Evolutionary conservation across 2,329 filamentous ascomycete genomes (phyloP).

Genomic region (Epichloe baconii): DNA sequence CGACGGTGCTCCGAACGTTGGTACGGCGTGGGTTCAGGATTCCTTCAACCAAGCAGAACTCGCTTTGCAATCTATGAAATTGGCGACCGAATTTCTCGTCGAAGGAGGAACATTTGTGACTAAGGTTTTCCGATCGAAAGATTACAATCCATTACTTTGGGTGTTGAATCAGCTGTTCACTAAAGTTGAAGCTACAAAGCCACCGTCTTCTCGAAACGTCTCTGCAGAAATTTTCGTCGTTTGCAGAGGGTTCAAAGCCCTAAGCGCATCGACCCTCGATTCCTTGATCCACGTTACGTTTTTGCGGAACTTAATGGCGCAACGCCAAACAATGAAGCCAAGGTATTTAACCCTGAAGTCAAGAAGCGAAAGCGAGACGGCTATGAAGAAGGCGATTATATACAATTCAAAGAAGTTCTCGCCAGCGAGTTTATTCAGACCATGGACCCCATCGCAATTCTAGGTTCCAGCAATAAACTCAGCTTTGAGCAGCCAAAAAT

Average conservation of each 20-base stretch:
- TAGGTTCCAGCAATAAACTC: constrained; percentile 74
- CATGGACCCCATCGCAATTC: constrained; percentile 79
- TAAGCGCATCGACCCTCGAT: constrained; percentile 82
- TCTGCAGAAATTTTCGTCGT: constrained; percentile 98
- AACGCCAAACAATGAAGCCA: constrained; percentile 89
- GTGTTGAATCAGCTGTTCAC: constrained; percentile 94
- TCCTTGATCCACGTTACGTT: constrained; percentile 77
- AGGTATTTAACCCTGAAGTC: constrained; percentile 92
- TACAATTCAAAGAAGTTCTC: constrained; percentile 76
- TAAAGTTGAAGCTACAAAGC: constrained; percentile 95
- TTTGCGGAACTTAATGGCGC: constrained; percentile 84
- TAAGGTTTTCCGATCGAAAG: constrained; percentile 93
- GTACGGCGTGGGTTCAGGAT: constrained; percentile 96
- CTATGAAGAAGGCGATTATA: constrained; percentile 93
- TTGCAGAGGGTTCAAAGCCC: constrained; percentile 87
- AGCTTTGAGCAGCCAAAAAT: constrained; percentile 70
- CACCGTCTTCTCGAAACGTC: constrained; percentile 87
- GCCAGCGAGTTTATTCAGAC: constrained; percentile 93
- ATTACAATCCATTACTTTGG: constrained; percentile 93
- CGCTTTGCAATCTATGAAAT: constrained; percentile 76
- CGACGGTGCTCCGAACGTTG: constrained; percentile 94
- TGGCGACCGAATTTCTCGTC: constrained; percentile 84
- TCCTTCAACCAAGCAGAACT: constrained; percentile 96
- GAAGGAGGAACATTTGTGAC: constrained; percentile 91
- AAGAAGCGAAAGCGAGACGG: constrained; percentile 97